Base-by-base conservation (phyloP, 1,139 yeast species). In the Nakaseomyces delphensis region DNA sequence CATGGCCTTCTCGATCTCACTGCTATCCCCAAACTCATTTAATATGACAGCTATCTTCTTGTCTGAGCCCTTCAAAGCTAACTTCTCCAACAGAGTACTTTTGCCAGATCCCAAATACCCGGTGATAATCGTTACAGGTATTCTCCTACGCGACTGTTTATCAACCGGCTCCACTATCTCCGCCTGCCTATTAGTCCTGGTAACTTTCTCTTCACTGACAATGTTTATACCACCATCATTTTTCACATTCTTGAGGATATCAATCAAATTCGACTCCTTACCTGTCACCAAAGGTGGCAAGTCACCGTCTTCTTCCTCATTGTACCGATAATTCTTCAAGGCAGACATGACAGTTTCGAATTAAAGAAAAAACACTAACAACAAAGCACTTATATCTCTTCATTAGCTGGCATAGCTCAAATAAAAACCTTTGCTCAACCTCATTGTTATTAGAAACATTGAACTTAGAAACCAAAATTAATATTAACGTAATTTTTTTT, bases 101-200 rank as follows among this genome's bases (percentile, higher is more conserved):
- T 91, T 91, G 2, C 99, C 99, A 11, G 95, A 83, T 1, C 99
- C 99, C 35, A 91, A 65, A 57, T 89, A 91, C 1, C 98, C 99
- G 0, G 97, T 91, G 29, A 93, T 79, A 19, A 91, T 85, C 0
- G 96, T 86, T 13, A 91, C 78, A 1, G 99, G 99, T 9, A 89
- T 91, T 59, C 77, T 79, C 35, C 77, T 79, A 29, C 59, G 60
- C 27, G 38, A n/a, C 4, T 46, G 40, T 43, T 41, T 43, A 37
- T 43, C 43, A 48, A 40, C 52, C 46, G 30, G n/a, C 28, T 11
- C 28, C n/a, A 25, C 28, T 10, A 25, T 21, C 24, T 9, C 24
- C 24, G 57, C 44, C 36, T 60, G 65, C 39, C 48, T 52, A 40
- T 62, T 62, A 3, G 56, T 60, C 19, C 55, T 48, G 7, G 47